These are phyloP conservation scores for Tilletia walkeri DNA, from an alignment of 1,284 basidiomycete species.

Conservation along the genomic window DNA sequence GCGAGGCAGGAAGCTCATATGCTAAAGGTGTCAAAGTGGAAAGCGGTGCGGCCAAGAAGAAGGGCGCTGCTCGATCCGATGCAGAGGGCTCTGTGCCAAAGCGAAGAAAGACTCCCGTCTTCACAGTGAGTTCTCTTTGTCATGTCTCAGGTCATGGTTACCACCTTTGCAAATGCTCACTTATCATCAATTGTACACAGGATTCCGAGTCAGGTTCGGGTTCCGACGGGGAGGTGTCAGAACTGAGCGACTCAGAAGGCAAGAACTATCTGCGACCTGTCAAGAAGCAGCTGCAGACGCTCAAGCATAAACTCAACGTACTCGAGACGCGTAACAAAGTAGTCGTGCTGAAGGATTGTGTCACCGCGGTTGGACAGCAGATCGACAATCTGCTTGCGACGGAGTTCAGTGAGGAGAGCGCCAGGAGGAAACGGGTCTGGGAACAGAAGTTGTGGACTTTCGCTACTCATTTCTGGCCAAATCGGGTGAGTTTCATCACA, in stretches of 20 bases:
- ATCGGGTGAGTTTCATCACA: constrained; percentile 63
- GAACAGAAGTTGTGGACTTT: constrained; percentile 89
- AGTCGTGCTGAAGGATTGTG: constrained; percentile 88
- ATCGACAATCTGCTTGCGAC: constrained; percentile 79
- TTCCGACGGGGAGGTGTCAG: constrained; percentile 14
- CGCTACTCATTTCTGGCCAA: constrained; percentile 87
- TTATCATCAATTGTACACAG: constrained; percentile 3
- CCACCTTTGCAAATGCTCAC: not conserved
- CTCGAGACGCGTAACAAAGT: constrained; percentile 93
- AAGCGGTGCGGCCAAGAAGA: not conserved
- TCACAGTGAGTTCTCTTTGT: not conserved
- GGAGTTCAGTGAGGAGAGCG: constrained; percentile 66
- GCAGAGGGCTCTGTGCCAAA: constrained; percentile 64
- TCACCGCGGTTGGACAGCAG: constrained; percentile 86
- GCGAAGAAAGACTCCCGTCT: constrained; percentile 1
- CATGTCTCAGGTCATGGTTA: not conserved
- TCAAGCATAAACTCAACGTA: constrained; percentile 83
- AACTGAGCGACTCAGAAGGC: constrained; percentile 88
- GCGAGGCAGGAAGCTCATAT: not conserved
- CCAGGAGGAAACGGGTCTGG: constrained; percentile 79
- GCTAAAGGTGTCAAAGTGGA: not conserved
- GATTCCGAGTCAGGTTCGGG: constrained; percentile 46
- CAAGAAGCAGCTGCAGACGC: constrained; percentile 93
- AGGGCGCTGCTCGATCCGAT: constrained; percentile 59
- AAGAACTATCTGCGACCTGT: constrained; percentile 96